Conservation (phyloP, 192 early-diverging fungal species). For the Entomortierella parvispora region DNA sequence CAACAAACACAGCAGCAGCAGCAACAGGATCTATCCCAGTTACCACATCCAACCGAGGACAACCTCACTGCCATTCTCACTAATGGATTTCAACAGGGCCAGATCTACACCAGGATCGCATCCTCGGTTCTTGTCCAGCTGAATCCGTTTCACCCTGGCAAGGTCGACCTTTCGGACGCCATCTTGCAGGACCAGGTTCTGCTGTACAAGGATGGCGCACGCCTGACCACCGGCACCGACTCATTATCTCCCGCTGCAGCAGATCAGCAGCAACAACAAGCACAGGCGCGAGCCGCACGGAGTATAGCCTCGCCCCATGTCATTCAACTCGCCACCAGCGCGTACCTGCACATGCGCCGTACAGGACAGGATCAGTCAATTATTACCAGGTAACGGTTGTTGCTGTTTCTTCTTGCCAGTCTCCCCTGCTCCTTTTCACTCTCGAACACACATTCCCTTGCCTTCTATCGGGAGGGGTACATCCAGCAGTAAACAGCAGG, state of each 20-base stretch:
- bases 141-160: constrained; percentile 69
- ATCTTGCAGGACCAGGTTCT: constrained; percentile 79
- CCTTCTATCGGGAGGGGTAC: no score
- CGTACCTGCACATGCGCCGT: constrained; percentile 89
- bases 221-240: constrained; percentile 7
- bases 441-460: constrained; percentile 11
- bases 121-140: constrained; percentile 76
- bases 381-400: constrained; percentile 79
- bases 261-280: constrained; percentile 11
- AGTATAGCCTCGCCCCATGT: constrained; percentile 74
- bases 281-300: neutral
- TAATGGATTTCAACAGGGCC: constrained; percentile 63
- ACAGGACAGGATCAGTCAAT: constrained; percentile 92
- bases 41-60: constrained; percentile 41
- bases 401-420: neutral
- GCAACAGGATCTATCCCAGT: constrained; percentile 33
- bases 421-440: no score
- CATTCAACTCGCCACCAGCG: constrained; percentile 84
- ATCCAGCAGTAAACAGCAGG: neutral
- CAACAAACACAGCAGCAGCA: constrained; percentile 32
- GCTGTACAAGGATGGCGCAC: constrained; percentile 70
- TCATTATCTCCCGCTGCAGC: neutral
- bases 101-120: constrained; percentile 77
- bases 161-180: constrained; percentile 63
- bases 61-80: constrained; percentile 57